These are phyloP conservation scores for Colletotrichum camelliae DNA, from an alignment of 2,329 filamentous ascomycete genomes.

Conservation along the genomic window DNA sequence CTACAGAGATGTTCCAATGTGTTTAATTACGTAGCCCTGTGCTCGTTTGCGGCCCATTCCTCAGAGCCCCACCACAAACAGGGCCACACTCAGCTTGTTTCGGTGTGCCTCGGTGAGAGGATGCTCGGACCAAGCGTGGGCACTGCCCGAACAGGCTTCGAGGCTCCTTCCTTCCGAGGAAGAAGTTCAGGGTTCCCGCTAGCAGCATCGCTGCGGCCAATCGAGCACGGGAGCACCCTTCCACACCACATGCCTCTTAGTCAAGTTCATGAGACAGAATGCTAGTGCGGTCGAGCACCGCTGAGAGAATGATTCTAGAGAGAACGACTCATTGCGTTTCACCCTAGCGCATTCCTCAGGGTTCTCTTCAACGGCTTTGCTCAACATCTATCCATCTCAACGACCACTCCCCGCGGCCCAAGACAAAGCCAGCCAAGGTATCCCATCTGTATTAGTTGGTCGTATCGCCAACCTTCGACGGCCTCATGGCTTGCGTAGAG, in stretches of 20 bases:
- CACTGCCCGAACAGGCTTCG: neutral
- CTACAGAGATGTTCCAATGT: neutral
- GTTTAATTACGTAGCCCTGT: neutral
- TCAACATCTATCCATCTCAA: neutral
- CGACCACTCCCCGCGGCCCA: neutral
- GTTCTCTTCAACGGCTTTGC: neutral
- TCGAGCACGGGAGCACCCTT: neutral
- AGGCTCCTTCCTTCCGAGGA: neutral
- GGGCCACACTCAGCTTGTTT: neutral
- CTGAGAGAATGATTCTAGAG: neutral
- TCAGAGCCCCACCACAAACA: neutral
- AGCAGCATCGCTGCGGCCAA: neutral
- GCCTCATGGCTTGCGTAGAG: neutral
- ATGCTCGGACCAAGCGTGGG: neutral
- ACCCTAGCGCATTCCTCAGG: constrained; percentile 9
- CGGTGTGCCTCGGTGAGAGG: neutral
- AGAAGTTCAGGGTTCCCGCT: neutral
- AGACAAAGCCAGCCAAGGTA: neutral
- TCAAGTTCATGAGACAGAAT: neutral
- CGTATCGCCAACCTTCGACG: neutral
- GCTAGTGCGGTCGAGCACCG: neutral
- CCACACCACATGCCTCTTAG: neutral
- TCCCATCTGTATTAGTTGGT: neutral
- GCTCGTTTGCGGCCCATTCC: neutral
- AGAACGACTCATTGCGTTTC: constrained; percentile 16